Evolutionary conservation across 2,329 filamentous ascomycete species (phyloP).

Genomic region (Penicillium capsulatum): DNA sequence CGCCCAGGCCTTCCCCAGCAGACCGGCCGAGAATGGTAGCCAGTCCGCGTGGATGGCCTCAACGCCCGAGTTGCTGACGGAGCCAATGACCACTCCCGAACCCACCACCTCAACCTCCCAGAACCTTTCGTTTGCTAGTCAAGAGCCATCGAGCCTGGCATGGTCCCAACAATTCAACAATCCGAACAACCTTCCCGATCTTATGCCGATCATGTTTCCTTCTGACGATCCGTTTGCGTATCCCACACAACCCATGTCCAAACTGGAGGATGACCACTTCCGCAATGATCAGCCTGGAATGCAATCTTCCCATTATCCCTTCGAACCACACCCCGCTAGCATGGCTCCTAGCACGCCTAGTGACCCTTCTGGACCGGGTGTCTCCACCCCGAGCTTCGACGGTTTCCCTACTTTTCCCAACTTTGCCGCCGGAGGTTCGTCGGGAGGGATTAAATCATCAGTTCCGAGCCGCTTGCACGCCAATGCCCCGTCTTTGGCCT

Average conservation of each 20-base stretch:
- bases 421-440: constrained; percentile 20
- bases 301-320: constrained; percentile 20
- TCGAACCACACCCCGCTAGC: constrained; percentile 17
- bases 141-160: constrained; percentile 24
- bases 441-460: constrained; percentile 21
- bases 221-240: constrained; percentile 50
- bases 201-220: constrained; percentile 51
- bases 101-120: constrained; percentile 19
- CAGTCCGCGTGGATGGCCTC: constrained; percentile 26
- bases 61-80: constrained; percentile 27
- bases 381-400: constrained; percentile 27
- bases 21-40: constrained; percentile 16
- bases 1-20: constrained; percentile 17
- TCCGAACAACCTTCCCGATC: constrained; percentile 40
- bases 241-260: constrained; percentile 48
- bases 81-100: constrained; percentile 31
- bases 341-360: constrained; percentile 16
- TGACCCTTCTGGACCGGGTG: constrained; percentile 16
- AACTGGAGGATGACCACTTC: constrained; percentile 43
- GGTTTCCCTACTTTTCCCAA: constrained; percentile 25
- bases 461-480: constrained; percentile 30
- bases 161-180: constrained; percentile 35
- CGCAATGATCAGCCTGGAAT: constrained; percentile 25
- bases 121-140: constrained; percentile 20
- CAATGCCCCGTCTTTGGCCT: constrained; percentile 19